These are phyloP conservation scores for Nannizziopsis barbatae DNA, from an alignment of 2,329 filamentous ascomycete species.

Conservation along the genomic window DNA sequence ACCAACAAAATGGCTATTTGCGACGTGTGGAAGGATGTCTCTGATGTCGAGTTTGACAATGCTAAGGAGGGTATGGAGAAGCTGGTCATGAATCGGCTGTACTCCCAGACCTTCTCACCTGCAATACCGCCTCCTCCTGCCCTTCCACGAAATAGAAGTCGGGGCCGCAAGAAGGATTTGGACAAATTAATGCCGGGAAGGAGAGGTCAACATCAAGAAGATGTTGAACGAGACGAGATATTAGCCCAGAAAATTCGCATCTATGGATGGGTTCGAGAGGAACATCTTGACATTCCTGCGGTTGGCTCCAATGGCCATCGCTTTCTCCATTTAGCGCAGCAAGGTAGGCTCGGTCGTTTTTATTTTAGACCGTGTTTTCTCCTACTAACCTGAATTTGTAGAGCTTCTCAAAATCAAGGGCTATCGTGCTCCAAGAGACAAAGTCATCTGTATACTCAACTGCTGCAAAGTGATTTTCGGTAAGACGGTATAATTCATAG, in stretches of 20 bases:
- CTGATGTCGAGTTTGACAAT: constrained; percentile 95
- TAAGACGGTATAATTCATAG: constrained; percentile 30
- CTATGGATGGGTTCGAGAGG: constrained; percentile 86
- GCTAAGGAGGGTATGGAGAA: constrained; percentile 99
- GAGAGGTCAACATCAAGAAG: constrained; percentile 90
- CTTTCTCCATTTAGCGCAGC: constrained; percentile 79
- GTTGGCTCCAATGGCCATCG: constrained; percentile 76
- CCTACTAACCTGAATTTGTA: constrained; percentile 26
- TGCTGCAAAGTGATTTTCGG: constrained; percentile 99
- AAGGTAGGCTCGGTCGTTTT: constrained; percentile 45
- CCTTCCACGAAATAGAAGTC: constrained; percentile 46
- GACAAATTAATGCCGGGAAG: constrained; percentile 66
- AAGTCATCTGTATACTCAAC: constrained; percentile 95
- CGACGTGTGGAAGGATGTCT: constrained; percentile 91
- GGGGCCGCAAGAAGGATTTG: constrained; percentile 56
- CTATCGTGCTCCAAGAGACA: constrained; percentile 92
- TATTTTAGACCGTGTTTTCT: neutral
- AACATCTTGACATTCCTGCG: constrained; percentile 82
- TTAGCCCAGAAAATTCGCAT: constrained; percentile 93
- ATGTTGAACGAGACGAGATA: constrained; percentile 93
- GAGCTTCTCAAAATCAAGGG: constrained; percentile 93
- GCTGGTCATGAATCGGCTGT: constrained; percentile 94
- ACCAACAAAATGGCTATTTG: constrained; percentile 96
- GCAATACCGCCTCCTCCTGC: constrained; percentile 73
- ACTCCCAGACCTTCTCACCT: constrained; percentile 91